These are phyloP conservation scores for Amorphotheca resinae DNA, from an alignment of 495 filamentous ascomycete species.

Conservation along the genomic window DNA sequence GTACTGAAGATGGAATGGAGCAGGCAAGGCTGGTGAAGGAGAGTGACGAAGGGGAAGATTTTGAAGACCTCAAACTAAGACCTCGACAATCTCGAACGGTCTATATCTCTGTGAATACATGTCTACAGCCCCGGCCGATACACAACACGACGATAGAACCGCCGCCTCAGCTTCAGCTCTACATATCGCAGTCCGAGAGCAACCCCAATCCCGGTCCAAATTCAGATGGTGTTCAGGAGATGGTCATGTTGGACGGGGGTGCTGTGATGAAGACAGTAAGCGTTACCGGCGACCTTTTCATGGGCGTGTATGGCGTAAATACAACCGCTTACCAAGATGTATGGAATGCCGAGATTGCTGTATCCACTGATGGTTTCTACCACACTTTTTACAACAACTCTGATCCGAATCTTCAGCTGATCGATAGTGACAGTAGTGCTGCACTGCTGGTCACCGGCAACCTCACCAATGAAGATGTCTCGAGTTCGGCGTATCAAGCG, in stretches of 20 bases:
- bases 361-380: slow-evolving; percentile 67
- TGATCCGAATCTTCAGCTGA: slow-evolving; percentile 45
- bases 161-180: slow-evolving; percentile 65
- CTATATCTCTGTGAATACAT: slow-evolving; percentile 73
- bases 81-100: slow-evolving; percentile 32
- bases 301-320: slow-evolving; percentile 59
- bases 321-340: slow-evolving; percentile 32
- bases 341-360: slow-evolving; percentile 70
- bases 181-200: slow-evolving; percentile 51
- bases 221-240: slow-evolving; percentile 28
- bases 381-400: slow-evolving; percentile 31
- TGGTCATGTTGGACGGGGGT: slow-evolving; percentile 40
- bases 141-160: slow-evolving; percentile 23
- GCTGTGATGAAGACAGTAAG: slow-evolving; percentile 45
- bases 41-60: neutral
- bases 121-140: slow-evolving; percentile 47
- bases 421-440: slow-evolving; percentile 68
- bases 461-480: slow-evolving; percentile 37
- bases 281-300: slow-evolving; percentile 50
- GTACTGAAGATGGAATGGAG: neutral
- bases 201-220: slow-evolving; percentile 59
- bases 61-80: slow-evolving; percentile 1
- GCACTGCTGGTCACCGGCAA: slow-evolving; percentile 69
- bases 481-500: slow-evolving; percentile 29
- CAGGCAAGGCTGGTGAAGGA: neutral